Conservation (phyloP, 2,329 filamentous ascomycete genomes). For the Orbilia blumenaviensis region DNA sequence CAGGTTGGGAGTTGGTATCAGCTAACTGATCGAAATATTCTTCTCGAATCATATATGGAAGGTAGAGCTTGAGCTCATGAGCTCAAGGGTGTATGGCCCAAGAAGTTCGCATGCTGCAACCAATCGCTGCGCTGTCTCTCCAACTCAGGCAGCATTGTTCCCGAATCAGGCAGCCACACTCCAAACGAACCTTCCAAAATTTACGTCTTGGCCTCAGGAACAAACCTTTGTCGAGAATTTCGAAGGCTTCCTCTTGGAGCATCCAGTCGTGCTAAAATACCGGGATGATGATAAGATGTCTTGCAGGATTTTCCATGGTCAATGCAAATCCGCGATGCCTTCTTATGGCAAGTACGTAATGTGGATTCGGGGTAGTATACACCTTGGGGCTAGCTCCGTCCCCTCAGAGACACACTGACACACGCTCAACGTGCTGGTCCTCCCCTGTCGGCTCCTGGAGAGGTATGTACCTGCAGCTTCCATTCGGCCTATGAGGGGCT, state of each 20-base stretch:
- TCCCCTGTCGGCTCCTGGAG: not conserved
- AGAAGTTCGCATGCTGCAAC: too few relatives aligned
- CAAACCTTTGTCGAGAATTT: not conserved
- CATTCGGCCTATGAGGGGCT: constrained; percentile 8
- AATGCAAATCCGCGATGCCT: not conserved
- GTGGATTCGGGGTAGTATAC: constrained; percentile 4
- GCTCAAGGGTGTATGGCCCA: too few relatives aligned
- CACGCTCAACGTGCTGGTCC: not conserved
- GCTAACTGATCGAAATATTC: too few relatives aligned
- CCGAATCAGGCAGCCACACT: constrained; percentile 40
- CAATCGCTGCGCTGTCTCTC: too few relatives aligned
- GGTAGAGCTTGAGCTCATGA: too few relatives aligned
- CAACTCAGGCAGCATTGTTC: not conserved
- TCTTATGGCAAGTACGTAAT: constrained; percentile 10
- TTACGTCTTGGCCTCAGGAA: not conserved
- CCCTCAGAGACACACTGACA: not conserved
- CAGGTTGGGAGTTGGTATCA: too few relatives aligned
- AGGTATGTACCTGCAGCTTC: constrained; percentile 11
- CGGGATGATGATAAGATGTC: constrained; percentile 21
- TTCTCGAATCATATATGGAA: too few relatives aligned
- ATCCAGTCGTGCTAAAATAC: not conserved
- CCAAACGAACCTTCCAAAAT: constrained; percentile 41
- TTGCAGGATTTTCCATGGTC: constrained; percentile 15
- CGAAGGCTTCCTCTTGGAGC: constrained; percentile 13
- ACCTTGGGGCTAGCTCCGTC: not conserved